Evolutionary conservation across 179 eudicot species (phyloP), one percentile per base, ranked within the genome.

Genomic region (Silene vulgaris): DNA sequence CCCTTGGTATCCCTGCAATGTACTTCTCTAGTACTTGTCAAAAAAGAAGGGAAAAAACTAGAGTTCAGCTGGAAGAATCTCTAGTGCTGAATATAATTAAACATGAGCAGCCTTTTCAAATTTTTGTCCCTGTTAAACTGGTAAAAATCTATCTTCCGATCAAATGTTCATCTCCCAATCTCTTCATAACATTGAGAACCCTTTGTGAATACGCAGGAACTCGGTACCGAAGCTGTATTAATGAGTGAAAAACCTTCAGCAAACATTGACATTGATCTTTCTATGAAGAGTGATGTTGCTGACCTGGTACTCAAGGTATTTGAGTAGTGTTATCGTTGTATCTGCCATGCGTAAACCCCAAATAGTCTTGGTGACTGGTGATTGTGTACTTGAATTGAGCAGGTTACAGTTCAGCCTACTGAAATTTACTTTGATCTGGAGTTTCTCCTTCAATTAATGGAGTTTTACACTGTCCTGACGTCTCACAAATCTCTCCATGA

Each of bases 391-490:
- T 77, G 32, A 12, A 76, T 48, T 64, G 63, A 45, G 73, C 89
- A 95, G 99, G 89, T 87, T 69, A 65, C 83, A 71, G 74, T 89
- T 78, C 89, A 88, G 79, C 90, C 95, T 28, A 57, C 86, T 79
- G 90, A 88, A 84, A 72, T 95, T 68, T 75, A 75, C 65, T 87
- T 81, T 71, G 89, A 90, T 75, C 78, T 85, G 67, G 83, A 81
- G 78, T 85, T 90, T 81, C 54, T 89, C 68, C 75, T 69, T 72
- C 82, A 77, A 71, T 67, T 92, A 60, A 67, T 81, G 86, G 95
- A 85, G 81, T 84, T 90, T 74, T 84, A 85, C 82, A 71, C 79
- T 40, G 85, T 90, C 65, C 29, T 90, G 57, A 77, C 74, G 63
- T 73, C 83, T 60, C 78, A 84, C 70, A 84, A 79, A 77, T 87